A percentile compares a stretch with the other conserved stretches of the same genome.
Evolutionary conservation across 2,329 filamentous ascomycete species (phyloP).

Genomic region (Thyridium curvatum): DNA sequence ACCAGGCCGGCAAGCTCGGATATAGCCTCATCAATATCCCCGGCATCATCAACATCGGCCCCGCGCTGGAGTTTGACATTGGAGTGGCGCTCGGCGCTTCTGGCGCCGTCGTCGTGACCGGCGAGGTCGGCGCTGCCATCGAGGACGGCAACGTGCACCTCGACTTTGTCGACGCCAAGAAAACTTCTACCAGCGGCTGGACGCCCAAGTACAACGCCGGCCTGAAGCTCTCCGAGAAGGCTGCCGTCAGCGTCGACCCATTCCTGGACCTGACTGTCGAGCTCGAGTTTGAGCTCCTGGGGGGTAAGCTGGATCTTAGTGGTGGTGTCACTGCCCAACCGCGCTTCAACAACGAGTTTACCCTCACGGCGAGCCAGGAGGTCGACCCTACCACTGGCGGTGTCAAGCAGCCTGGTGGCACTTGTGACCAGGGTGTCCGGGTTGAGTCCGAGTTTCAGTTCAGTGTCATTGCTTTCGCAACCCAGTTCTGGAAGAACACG

Average conservation of each 20-base stretch:
- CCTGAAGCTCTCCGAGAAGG: slow-evolving; percentile 12
- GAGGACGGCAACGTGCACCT: slow-evolving; percentile 17
- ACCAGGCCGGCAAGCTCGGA: slow-evolving; percentile 25
- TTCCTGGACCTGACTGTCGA: slow-evolving; percentile 14
- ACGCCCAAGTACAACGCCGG: slow-evolving; percentile 10
- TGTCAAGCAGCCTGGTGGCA: slow-evolving; percentile 6
- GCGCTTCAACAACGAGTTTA: slow-evolving; percentile 16
- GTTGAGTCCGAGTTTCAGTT: slow-evolving; percentile 18
- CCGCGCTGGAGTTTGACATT: slow-evolving; percentile 3
- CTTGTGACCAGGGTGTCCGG: slow-evolving; percentile 15
- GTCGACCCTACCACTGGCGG: slow-evolving; percentile 7
- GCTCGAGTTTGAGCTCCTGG: slow-evolving; percentile 15
- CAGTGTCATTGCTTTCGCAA: slow-evolving; percentile 15
- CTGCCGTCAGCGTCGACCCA: slow-evolving; percentile 12
- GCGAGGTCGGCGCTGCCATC: slow-evolving; percentile 12
- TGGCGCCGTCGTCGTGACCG: slow-evolving; percentile 8
- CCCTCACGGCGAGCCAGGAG: slow-evolving; percentile 12
- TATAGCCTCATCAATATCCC: slow-evolving; percentile 31
- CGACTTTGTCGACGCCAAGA: slow-evolving; percentile 17
- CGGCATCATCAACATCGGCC: slow-evolving; percentile 23
- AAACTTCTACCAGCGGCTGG: slow-evolving; percentile 9
- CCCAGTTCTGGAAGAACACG: slow-evolving; percentile 16
- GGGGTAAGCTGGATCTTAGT: slow-evolving; percentile 17
- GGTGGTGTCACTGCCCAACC: slow-evolving; percentile 16
- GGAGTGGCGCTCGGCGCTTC: slow-evolving; percentile 6